Base-by-base conservation (phyloP, 1,139 yeast genomes). In the Wickerhamomyces sp. region DNA sequence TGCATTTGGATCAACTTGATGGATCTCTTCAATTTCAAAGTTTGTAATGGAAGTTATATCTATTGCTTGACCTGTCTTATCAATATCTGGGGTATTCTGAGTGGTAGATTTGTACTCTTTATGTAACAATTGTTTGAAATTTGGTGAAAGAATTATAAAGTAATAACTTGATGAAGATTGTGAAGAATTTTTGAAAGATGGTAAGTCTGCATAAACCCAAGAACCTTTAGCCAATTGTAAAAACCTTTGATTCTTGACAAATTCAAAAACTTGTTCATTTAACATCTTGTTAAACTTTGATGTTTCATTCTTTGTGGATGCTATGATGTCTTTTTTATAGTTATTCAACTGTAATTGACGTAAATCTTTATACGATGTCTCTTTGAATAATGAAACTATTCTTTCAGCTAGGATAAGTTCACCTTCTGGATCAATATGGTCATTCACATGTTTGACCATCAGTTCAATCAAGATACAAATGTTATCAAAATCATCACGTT, bases 171-270 rank as follows among this genome's bases (percentile, higher is more conserved):
- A 61, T 27, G 49, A 30, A 4, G 45, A 11, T 27, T 51, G 49
- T n/a, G 56, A 52, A 2, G 55, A 52, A 39, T 64, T 62, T 27
- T 69, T 60, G 46, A 76, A 79, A 2, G 81, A 72, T 41, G 89
- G 89, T 45, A 73, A 68, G 44, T 81, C 85, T 4, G 84, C 75
- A 57, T 72, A 82, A n/a, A 86, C 93, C 95, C 95, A 88, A 3
- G 88, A 78, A 5, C 96, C 96, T 55, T 78, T 79, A 37, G 88
- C 78, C 44, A 89, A 65, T 57, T 82, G 82, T 45, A 84, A 67
- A 39, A 84, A 79, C 54, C 95, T 72, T 64, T 87, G 95, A 60
- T 85, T 93, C 49, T 78, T 74, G n/a, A 88, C 91, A 60, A 85
- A 86, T 44, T 83, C 85, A 53, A 75, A 69, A 0, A 85, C 88